phyloP scores from a whole-genome alignment of 768 basidiomycete genomes.

The Russula foetens region DNA sequence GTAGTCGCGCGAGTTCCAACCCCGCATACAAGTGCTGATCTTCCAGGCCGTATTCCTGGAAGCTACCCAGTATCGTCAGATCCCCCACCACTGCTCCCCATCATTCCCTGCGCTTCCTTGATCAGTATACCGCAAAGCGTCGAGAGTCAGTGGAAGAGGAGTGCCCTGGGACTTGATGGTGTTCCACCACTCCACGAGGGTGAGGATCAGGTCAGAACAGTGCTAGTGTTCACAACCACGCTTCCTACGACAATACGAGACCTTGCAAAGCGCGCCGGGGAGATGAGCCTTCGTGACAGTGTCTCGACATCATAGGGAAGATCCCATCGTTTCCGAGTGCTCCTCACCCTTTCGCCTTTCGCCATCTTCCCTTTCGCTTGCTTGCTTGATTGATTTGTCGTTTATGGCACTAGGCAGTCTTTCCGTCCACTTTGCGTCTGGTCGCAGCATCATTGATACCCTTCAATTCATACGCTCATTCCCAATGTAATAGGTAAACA shows the following conservation, averaged over 20 bases:
- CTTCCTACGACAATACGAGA: slow-evolving; percentile 12
- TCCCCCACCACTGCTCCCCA: not conserved
- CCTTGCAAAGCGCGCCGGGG: not conserved
- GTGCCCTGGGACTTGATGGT: slow-evolving; percentile 8
- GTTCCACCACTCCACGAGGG: not conserved
- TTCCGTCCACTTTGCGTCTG: not conserved
- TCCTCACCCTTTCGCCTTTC: not conserved
- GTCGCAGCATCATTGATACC: not conserved
- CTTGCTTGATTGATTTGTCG: not conserved
- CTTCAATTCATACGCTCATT: not conserved
- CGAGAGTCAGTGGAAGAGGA: not conserved
- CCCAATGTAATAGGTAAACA: not conserved
- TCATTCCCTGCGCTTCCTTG: not conserved
- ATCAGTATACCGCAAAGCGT: not conserved
- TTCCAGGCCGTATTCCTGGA: slow-evolving; percentile 9
- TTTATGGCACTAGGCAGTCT: not conserved
- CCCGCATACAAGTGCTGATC: not conserved
- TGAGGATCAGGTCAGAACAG: not conserved
- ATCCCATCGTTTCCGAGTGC: not conserved
- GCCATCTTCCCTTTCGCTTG: not conserved
- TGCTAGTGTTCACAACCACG: not conserved
- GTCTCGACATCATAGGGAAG: not conserved
- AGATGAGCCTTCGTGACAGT: slow-evolving; percentile 2
- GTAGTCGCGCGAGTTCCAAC: not conserved
- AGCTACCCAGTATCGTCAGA: slow-evolving; percentile 10